These are phyloP conservation scores for Colletotrichum camelliae DNA, from an alignment of 2,329 filamentous ascomycete species.

Conservation along the genomic window DNA sequence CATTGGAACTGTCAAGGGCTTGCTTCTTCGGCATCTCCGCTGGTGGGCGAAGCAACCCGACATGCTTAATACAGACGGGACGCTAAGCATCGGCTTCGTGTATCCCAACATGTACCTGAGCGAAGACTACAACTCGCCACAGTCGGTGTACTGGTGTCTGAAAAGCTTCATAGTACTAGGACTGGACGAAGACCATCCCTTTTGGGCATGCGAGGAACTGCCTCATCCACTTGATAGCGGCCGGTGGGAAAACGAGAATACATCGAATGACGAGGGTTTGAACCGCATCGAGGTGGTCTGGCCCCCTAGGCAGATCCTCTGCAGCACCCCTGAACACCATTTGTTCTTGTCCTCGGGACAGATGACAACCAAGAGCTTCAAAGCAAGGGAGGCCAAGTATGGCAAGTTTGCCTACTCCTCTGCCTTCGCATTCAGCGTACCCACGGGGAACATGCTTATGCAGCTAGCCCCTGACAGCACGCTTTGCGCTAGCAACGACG, in stretches of 20 bases:
- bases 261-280: not conserved
- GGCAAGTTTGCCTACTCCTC: conserved; percentile 45
- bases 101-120: conserved; percentile 50
- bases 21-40: conserved; percentile 47
- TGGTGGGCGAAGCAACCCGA: conserved; percentile 43
- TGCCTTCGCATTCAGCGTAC: conserved; percentile 39
- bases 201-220: conserved; percentile 45
- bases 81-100: conserved; percentile 41
- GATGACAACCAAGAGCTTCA: conserved; percentile 34
- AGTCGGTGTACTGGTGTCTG: conserved; percentile 53
- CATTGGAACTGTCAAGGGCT: conserved; percentile 40
- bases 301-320: conserved; percentile 45
- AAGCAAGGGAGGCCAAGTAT: conserved; percentile 42
- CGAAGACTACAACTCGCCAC: conserved; percentile 56
- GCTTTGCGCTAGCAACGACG: conserved; percentile 18
- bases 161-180: conserved; percentile 46
- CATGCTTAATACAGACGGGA: conserved; percentile 48
- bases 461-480: conserved; percentile 26
- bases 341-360: conserved; percentile 43
- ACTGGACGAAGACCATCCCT: conserved; percentile 35
- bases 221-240: conserved; percentile 31
- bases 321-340: conserved; percentile 37
- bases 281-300: not conserved
- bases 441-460: conserved; percentile 31
- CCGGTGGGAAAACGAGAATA: not conserved